Base-by-base conservation (phyloP, 352 stramenopile genomes). In the Elongisporangium prolatum region DNA sequence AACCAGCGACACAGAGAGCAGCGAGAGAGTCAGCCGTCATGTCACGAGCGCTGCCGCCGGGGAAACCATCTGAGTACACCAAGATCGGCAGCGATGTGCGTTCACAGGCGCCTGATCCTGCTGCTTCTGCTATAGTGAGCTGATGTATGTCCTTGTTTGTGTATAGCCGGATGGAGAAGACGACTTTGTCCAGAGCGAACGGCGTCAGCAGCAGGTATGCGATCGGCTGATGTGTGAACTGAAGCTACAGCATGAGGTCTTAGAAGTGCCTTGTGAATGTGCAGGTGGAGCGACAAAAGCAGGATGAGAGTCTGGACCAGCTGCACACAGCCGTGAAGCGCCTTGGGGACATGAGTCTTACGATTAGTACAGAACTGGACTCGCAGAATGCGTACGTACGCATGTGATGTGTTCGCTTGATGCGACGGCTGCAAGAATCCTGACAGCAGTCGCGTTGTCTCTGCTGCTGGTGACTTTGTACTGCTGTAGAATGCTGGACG, bases 321-420 rank as follows among this genome's bases (percentile, higher is more conserved):
- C 68, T 94, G 56, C 80, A 91, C 55, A 77, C 72, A 17, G 80
- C 82, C 14, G 84, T 94, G 21, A 94, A 92, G 67, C 76, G 83
- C 10, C 67, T 94, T 38, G 82, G 84, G 24, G 84, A 89, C 60
- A 90, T 94, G 77, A 94, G 84, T 56, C 62, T 87, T 21, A 86
- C 74, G n/a, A 94, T 94, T 56, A 92, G 82, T 69, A 82, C 79
- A 21, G 84, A 94, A 63, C 59, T 94, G 21, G 84, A 92, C 57
- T 82, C 79, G 21, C 82, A 94, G 66, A 94, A 94, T 64, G 71
- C 69, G 84, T 94, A 68, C 57, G 71, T 65, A 2, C 8, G 14
- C 4, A 21, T 24, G 59, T 56, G 61, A 55, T 22, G n/a, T n/a
- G n/a, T n/a, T n/a, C n/a, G n/a, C n/a, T 34, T 61, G 38, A 51